These are phyloP conservation scores for Aspergillus spinulosporus DNA, from an alignment of 2,329 filamentous ascomycete genomes.

Conservation along the genomic window DNA sequence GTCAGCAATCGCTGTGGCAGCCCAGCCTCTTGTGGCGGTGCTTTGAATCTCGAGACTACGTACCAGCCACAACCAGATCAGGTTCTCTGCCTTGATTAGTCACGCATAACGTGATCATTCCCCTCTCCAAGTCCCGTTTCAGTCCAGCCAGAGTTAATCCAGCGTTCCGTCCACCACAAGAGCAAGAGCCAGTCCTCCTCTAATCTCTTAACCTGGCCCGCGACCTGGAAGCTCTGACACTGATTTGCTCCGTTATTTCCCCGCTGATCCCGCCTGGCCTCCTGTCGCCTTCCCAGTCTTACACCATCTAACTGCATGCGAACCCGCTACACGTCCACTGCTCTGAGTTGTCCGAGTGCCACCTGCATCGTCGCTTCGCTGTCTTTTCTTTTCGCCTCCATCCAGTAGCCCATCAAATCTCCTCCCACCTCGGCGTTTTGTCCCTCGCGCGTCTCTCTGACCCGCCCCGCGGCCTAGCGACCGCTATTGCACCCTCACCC, in stretches of 20 bases:
- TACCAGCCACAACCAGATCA: not conserved
- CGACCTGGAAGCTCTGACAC: constrained; percentile 25
- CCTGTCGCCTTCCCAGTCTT: constrained; percentile 32
- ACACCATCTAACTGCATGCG: constrained; percentile 32
- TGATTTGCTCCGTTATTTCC: constrained; percentile 30
- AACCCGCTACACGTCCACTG: constrained; percentile 22
- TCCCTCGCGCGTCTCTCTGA: constrained; percentile 30
- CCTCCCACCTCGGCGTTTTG: constrained; percentile 20
- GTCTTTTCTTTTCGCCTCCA: constrained; percentile 18
- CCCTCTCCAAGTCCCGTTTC: constrained; percentile 20
- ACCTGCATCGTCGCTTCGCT: constrained; percentile 23
- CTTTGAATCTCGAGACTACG: not conserved
- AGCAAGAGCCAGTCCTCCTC: constrained; percentile 8
- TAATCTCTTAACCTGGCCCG: constrained; percentile 12
- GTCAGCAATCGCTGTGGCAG: no score
- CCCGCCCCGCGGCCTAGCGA: constrained; percentile 36
- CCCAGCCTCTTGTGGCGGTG: constrained; percentile 25
- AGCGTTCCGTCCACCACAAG: constrained; percentile 22
- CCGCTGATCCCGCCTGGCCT: constrained; percentile 33
- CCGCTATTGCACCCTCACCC: constrained; percentile 28
- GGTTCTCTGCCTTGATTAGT: constrained; percentile 7
- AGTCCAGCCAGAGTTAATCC: constrained; percentile 7
- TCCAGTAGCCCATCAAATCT: constrained; percentile 20
- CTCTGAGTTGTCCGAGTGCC: constrained; percentile 25
- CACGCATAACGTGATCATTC: constrained; percentile 27